phyloP scores from a whole-genome alignment of 805 yeast genomes.

The Lachancea thermotolerans region DNA sequence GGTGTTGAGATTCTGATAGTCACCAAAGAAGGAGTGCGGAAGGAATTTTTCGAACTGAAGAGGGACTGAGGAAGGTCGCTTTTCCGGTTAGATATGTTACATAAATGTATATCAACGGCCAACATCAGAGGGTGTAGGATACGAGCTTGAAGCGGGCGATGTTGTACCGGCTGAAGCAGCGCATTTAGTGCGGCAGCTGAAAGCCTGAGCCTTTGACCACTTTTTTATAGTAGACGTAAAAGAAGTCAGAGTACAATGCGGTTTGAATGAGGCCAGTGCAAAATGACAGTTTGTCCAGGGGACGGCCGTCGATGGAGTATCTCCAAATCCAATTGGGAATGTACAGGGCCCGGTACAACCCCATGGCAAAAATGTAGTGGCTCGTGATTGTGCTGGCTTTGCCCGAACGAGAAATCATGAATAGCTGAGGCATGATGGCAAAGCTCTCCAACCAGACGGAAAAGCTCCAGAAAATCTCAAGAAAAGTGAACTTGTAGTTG shows the following conservation, averaged over 20 bases:
- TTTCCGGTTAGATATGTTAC: neutral
- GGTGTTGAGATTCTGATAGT: conserved; percentile 85
- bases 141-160: neutral
- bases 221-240: conserved; percentile 77
- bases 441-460: conserved; percentile 89
- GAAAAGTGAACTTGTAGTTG: conserved; percentile 53
- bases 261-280: conserved; percentile 84
- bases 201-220: conserved; percentile 76
- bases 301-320: conserved; percentile 43
- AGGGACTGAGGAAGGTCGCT: conserved; percentile 49
- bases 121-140: neutral
- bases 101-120: neutral
- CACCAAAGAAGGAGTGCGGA: conserved; percentile 86
- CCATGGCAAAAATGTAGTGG: conserved; percentile 91
- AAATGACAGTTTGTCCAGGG: conserved; percentile 60
- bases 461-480: conserved; percentile 79
- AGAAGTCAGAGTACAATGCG: conserved; percentile 85
- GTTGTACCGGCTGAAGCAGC: neutral
- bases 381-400: conserved; percentile 81
- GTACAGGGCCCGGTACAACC: conserved; percentile 81
- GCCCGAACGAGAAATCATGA: conserved; percentile 82
- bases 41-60: conserved; percentile 78
- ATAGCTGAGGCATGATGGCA: conserved; percentile 89
- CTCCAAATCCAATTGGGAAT: conserved; percentile 95
- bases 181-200: conserved; percentile 48